Evolutionary conservation across 345 rosid genomes (phyloP).

Genomic region (Zanthoxylum bungeanum): DNA sequence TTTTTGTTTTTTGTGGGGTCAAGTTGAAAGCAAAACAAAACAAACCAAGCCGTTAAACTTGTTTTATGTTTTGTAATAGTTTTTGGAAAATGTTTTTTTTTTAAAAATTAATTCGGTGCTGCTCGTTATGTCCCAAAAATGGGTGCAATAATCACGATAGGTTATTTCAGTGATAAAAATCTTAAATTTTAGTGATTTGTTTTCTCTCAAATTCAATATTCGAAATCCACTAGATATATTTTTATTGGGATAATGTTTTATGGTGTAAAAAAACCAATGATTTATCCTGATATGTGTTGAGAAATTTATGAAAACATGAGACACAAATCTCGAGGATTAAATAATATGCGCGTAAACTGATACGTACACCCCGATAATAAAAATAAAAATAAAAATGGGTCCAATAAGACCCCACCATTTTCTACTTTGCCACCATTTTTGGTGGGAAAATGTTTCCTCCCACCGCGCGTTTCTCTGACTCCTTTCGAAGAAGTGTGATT

Average conservation of each 20-base stretch:
- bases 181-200: too few species aligned
- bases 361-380: too few species aligned
- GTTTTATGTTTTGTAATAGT: not conserved
- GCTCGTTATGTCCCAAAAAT: not conserved
- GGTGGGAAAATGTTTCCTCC: constrained; percentile 18
- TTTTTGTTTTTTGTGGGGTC: constrained; percentile 20
- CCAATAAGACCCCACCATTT: constrained; percentile 7
- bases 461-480: constrained; percentile 35
- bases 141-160: constrained; percentile 2
- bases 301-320: too few species aligned
- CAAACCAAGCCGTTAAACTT: constrained; percentile 15
- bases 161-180: too few species aligned
- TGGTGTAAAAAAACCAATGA: too few species aligned
- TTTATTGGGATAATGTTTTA: too few species aligned
- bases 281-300: too few species aligned
- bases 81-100: not conserved
- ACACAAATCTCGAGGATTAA: too few species aligned
- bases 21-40: constrained; percentile 1
- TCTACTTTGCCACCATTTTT: constrained; percentile 1
- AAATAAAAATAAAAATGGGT: not conserved
- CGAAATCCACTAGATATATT: too few species aligned
- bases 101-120: not conserved
- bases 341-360: too few species aligned
- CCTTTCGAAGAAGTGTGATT: not conserved
- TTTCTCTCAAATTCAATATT: too few species aligned